Evolutionary conservation across 176 grass and related monocot species (phyloP).

Genomic region (Oryza meyeriana): DNA sequence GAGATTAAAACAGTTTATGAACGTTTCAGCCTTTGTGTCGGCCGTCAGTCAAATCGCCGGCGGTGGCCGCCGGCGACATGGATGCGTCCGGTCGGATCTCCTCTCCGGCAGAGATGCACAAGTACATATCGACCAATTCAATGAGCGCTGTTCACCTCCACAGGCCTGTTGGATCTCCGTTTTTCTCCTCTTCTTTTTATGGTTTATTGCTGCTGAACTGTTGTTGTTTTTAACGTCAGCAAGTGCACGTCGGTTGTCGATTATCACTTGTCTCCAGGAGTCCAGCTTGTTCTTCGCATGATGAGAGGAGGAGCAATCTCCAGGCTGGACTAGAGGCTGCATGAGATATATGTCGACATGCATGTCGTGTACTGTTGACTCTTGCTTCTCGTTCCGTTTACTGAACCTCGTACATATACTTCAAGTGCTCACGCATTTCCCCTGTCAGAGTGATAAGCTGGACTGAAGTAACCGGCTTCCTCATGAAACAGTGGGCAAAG

Average conservation of each 20-base stretch:
- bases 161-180: neutral
- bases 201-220: neutral
- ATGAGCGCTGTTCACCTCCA: neutral
- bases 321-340: neutral
- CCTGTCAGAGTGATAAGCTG: neutral
- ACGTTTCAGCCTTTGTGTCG: neutral
- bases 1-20: neutral
- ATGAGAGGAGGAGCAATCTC: neutral
- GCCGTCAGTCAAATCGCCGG: neutral
- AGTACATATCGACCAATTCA: neutral
- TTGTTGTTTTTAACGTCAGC: neutral
- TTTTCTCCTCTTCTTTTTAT: neutral
- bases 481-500: neutral
- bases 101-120: neutral
- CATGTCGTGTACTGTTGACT: neutral
- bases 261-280: neutral
- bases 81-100: neutral
- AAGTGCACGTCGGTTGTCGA: neutral
- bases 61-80: neutral
- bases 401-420: neutral
- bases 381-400: neutral
- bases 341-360: neutral
- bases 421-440: neutral
- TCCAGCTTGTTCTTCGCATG: neutral
- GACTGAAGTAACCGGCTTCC: neutral